Percentiles rank a stretch among this genome's conserved stretches.
Evolutionary conservation across 2,329 filamentous ascomycete species (phyloP).

Genomic region (Talaromyces sp.): DNA sequence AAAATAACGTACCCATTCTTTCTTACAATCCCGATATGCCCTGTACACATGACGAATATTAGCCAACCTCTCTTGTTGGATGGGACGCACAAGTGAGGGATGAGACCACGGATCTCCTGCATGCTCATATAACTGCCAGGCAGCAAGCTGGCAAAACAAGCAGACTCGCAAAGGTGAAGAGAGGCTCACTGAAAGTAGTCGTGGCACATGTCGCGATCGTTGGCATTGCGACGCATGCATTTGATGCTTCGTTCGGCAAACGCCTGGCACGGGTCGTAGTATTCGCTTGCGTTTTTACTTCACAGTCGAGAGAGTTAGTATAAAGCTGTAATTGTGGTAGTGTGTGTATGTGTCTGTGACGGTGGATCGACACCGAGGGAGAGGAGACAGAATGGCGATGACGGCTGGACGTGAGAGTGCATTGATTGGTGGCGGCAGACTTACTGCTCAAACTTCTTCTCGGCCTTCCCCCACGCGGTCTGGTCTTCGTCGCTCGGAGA

Average conservation of each 20-base stretch:
- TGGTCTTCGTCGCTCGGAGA: constrained; percentile 16
- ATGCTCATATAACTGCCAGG: neutral
- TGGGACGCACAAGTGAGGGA: neutral
- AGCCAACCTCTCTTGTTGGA: neutral
- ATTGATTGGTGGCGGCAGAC: constrained; percentile 15
- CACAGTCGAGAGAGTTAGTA: neutral
- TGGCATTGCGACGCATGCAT: constrained; percentile 83
- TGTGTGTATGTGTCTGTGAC: neutral
- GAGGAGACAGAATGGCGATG: neutral
- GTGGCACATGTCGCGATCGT: constrained; percentile 80
- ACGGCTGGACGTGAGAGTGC: neutral
- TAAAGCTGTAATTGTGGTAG: neutral
- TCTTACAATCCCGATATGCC: constrained; percentile 91
- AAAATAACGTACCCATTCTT: constrained; percentile 71
- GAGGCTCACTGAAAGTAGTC: constrained; percentile 86
- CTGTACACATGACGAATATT: constrained; percentile 39
- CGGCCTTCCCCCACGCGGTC: constrained; percentile 49
- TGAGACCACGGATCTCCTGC: neutral
- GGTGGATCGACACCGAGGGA: neutral
- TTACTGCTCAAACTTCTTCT: constrained; percentile 61
- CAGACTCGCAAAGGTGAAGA: neutral
- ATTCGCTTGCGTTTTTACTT: constrained; percentile 85
- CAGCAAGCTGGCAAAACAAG: neutral
- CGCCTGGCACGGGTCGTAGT: constrained; percentile 92
- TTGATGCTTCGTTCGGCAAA: constrained; percentile 78